phyloP scores from a whole-genome alignment of 257 asterid species.

The Nicotiana paniculata region DNA sequence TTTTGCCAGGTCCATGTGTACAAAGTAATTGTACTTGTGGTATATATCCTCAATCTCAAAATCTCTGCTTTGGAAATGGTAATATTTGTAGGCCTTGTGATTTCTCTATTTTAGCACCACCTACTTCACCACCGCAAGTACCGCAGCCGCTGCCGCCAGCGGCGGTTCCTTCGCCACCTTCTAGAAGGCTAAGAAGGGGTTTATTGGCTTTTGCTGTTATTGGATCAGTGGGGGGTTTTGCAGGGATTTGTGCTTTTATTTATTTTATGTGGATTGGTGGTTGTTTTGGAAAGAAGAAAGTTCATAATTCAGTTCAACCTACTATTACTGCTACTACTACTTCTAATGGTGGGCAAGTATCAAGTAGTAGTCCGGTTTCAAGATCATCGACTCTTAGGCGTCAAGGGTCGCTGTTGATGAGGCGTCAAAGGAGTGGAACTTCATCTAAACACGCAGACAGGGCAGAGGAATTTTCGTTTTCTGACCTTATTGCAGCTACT shows the following conservation, averaged over 20 bases:
- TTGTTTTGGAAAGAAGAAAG: conserved; percentile 72
- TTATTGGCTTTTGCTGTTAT: conserved; percentile 56
- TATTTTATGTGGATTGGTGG: conserved; percentile 66
- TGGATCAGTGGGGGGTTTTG: conserved; percentile 68
- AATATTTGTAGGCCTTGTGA: conserved; percentile 75
- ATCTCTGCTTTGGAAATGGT: conserved; percentile 62
- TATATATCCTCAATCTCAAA: conserved; percentile 52
- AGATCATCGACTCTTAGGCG: conserved; percentile 76
- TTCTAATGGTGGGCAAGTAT: conserved; percentile 25
- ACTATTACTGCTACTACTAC: conserved; percentile 30
- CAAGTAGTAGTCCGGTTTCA: conserved; percentile 50
- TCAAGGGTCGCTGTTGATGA: conserved; percentile 72
- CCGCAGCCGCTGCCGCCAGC: conserved; percentile 4
- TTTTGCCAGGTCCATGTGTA: conserved; percentile 75
- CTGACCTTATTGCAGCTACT: conserved; percentile 59
- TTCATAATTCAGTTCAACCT: conserved; percentile 84
- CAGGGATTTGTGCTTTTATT: conserved; percentile 50
- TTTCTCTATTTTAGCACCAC: conserved; percentile 15
- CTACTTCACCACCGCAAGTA: background rate
- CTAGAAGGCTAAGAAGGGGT: conserved; percentile 41
- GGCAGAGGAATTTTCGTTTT: conserved; percentile 65
- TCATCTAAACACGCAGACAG: conserved; percentile 63
- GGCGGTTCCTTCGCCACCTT: conserved; percentile 23
- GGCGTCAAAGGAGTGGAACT: conserved; percentile 86
- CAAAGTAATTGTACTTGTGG: conserved; percentile 47